These are phyloP conservation scores for Aspergillus carbonarius DNA, from an alignment of 2,329 filamentous ascomycete species.

Conservation along the genomic window DNA sequence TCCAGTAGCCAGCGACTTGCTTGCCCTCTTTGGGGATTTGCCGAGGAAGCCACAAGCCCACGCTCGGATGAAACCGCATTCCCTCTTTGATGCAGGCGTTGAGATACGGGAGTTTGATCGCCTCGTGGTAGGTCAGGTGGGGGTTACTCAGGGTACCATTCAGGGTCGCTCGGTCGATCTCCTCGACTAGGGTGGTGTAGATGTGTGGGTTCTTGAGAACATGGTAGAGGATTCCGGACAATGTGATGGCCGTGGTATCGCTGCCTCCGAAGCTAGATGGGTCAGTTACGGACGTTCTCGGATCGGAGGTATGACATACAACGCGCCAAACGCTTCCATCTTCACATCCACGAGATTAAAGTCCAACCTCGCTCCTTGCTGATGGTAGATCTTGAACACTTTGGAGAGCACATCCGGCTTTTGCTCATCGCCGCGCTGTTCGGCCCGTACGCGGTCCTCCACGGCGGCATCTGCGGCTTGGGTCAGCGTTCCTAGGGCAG, in stretches of 20 bases:
- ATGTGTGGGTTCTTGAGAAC: slow-evolving; percentile 34
- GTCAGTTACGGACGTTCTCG: background rate
- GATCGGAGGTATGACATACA: slow-evolving; percentile 24
- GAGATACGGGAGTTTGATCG: slow-evolving; percentile 45
- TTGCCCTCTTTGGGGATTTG: slow-evolving; percentile 15
- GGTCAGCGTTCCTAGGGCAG: slow-evolving; percentile 26
- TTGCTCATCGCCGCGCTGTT: slow-evolving; percentile 19
- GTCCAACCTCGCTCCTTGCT: slow-evolving; percentile 30
- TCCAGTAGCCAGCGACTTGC: slow-evolving; percentile 8
- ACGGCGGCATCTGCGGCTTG: slow-evolving; percentile 26
- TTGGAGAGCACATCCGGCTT: slow-evolving; percentile 31
- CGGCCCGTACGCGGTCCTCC: slow-evolving; percentile 20
- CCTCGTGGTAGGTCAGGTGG: slow-evolving; percentile 25
- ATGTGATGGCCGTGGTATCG: slow-evolving; percentile 36
- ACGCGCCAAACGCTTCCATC: slow-evolving; percentile 26
- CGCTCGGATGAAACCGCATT: slow-evolving; percentile 43
- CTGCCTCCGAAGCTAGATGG: slow-evolving; percentile 31
- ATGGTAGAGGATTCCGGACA: slow-evolving; percentile 39
- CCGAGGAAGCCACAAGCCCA: slow-evolving; percentile 23
- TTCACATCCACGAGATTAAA: slow-evolving; percentile 32
- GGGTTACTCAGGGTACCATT: slow-evolving; percentile 3
- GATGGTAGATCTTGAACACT: slow-evolving; percentile 26
- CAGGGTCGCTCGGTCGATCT: slow-evolving; percentile 6
- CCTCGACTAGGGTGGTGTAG: slow-evolving; percentile 13
- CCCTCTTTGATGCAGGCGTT: slow-evolving; percentile 54